phyloP scores from a whole-genome alignment of 192 early-diverging fungal genomes.

The Coemansia sp. region DNA sequence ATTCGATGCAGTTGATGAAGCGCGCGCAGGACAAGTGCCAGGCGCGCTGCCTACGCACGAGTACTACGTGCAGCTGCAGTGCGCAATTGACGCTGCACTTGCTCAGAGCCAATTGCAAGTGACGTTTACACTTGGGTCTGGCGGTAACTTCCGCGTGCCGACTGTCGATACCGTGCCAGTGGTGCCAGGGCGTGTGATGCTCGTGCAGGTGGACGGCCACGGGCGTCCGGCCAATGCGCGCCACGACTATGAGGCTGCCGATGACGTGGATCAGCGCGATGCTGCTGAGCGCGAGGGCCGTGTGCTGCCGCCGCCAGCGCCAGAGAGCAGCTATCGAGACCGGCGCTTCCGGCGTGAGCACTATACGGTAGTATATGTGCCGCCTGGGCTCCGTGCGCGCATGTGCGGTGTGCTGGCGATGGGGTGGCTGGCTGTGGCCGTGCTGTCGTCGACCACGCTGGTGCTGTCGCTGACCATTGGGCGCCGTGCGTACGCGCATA shows the following conservation, averaged over 20 bases:
- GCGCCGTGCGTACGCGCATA: constrained; percentile 41
- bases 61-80: constrained; percentile 29
- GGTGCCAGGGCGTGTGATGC: constrained; percentile 73
- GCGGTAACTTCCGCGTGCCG: constrained; percentile 76
- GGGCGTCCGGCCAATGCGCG: constrained; percentile 57
- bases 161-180: constrained; percentile 82
- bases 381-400: constrained; percentile 47
- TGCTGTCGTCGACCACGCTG: constrained; percentile 53
- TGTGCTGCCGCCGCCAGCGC: constrained; percentile 33
- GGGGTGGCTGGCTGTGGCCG: constrained; percentile 37
- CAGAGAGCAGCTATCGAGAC: constrained; percentile 57
- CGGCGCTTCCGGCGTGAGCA: constrained; percentile 50
- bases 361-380: constrained; percentile 82
- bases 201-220: constrained; percentile 70
- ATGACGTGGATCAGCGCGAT: constrained; percentile 52
- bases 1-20: constrained; percentile 24
- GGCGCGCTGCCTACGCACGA: constrained; percentile 27
- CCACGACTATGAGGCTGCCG: constrained; percentile 62
- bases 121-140: constrained; percentile 60
- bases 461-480: constrained; percentile 53
- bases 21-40: constrained; percentile 13
- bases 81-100: constrained; percentile 41
- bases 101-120: constrained; percentile 49
- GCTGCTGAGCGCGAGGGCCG: constrained; percentile 20
- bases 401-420: constrained; percentile 24